A percentile compares a stretch with the other conserved stretches of the same genome.
Conservation (phyloP, 108 stramenopile species). For the Nannochloropsis salina region DNA sequence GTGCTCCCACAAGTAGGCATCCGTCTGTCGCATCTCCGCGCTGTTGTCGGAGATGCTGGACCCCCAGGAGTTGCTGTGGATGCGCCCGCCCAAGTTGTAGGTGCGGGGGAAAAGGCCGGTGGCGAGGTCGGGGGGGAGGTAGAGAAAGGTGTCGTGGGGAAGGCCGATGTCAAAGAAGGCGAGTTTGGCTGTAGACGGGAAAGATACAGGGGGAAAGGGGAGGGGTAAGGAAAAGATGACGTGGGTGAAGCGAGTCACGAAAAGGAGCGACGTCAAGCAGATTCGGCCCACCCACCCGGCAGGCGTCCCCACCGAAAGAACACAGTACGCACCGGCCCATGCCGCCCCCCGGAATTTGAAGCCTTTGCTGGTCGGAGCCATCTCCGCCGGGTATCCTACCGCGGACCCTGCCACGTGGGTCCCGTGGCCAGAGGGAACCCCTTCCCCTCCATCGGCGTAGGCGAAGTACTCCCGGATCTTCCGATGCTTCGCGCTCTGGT, state of each 20-base stretch:
- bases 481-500: neutral
- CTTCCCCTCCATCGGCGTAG: neutral
- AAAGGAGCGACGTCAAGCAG: neutral
- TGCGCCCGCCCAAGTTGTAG: slow-evolving; percentile 33
- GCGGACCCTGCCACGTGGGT: neutral
- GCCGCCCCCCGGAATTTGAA: neutral
- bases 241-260: neutral
- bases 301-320: neutral
- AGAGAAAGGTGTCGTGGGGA: slow-evolving; percentile 18
- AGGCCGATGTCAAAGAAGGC: slow-evolving; percentile 41
- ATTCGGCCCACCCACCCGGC: neutral
- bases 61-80: slow-evolving; percentile 46
- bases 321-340: neutral
- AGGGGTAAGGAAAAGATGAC: neutral
- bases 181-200: slow-evolving; percentile 30
- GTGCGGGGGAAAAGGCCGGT: slow-evolving; percentile 32
- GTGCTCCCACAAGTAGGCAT: slow-evolving; percentile 43
- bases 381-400: neutral
- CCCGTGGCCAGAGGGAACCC: neutral
- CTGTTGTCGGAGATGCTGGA: slow-evolving; percentile 33
- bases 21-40: slow-evolving; percentile 36
- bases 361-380: slow-evolving; percentile 7
- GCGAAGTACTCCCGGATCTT: neutral
- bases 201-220: neutral
- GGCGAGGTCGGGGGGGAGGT: slow-evolving; percentile 23